Evolutionary conservation across 192 early-diverging fungal genomes (phyloP).

Genomic region (Coemansia sp.): DNA sequence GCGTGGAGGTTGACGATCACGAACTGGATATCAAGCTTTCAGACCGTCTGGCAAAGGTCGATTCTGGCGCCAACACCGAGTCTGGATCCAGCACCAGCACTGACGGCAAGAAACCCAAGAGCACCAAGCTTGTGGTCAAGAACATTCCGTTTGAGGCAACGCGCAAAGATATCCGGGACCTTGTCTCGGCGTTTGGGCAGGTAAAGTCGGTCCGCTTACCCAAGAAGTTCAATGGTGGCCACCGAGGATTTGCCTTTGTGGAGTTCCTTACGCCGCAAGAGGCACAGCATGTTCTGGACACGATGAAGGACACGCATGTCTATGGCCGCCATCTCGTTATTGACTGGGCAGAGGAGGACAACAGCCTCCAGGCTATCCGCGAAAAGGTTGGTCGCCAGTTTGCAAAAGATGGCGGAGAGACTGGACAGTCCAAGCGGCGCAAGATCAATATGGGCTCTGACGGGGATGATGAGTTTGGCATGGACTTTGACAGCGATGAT

Average conservation of each 20-base stretch:
- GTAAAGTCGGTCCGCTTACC: conserved; percentile 94
- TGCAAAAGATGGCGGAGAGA: conserved; percentile 62
- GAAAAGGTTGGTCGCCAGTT: conserved; percentile 84
- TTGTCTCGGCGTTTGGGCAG: conserved; percentile 92
- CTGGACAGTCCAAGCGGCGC: conserved; percentile 58
- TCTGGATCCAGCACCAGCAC: conserved; percentile 17
- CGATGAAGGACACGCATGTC: conserved; percentile 90
- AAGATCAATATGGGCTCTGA: conserved; percentile 59
- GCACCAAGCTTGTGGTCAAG: conserved; percentile 88
- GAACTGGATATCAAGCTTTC: conserved; percentile 91
- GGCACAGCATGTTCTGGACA: conserved; percentile 84
- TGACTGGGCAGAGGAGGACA: conserved; percentile 84
- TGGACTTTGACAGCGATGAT: conserved; percentile 24
- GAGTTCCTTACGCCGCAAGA: conserved; percentile 97
- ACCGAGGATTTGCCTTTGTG: conserved; percentile 97
- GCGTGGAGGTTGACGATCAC: conserved; percentile 83
- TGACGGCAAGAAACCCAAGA: conserved; percentile 62
- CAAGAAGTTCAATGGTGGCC: conserved; percentile 87
- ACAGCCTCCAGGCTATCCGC: conserved; percentile 77
- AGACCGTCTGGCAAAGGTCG: conserved; percentile 58
- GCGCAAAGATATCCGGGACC: conserved; percentile 86
- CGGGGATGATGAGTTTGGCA: conserved; percentile 22
- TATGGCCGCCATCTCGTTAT: conserved; percentile 96
- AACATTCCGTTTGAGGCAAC: conserved; percentile 98
- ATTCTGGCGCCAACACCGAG: conserved; percentile 12